A percentile compares a stretch with the other conserved stretches of the same genome.
These are phyloP conservation scores for Phytophthora sansomeana DNA, from an alignment of 352 stramenopile species.

Conservation along the genomic window DNA sequence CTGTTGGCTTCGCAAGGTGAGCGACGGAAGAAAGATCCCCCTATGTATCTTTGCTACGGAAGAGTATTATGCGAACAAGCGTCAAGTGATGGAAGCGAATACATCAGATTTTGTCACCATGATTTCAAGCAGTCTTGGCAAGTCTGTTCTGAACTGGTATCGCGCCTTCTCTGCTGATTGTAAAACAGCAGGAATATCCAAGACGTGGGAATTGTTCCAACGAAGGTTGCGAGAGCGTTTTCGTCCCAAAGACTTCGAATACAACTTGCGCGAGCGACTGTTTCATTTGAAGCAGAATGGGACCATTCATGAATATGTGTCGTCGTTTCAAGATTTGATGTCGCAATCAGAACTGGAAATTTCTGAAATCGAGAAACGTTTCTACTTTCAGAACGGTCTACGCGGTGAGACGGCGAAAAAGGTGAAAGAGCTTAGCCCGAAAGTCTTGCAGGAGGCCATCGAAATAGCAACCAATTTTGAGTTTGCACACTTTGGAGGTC, in stretches of 20 bases:
- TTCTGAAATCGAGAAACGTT: conserved; percentile 23
- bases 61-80: conserved; percentile 16
- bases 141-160: conserved; percentile 24
- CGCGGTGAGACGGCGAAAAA: conserved; percentile 19
- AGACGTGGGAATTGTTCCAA: conserved; percentile 8
- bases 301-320: conserved; percentile 8
- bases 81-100: conserved; percentile 8
- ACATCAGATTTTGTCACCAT: conserved; percentile 21
- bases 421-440: conserved; percentile 27
- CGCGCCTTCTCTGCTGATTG: conserved; percentile 16
- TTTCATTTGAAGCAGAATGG: background rate
- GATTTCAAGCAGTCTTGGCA: conserved; percentile 22
- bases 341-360: conserved; percentile 17
- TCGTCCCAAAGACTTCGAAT: conserved; percentile 1
- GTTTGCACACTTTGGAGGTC: conserved; percentile 33
- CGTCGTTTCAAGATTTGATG: conserved; percentile 6
- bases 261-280: conserved; percentile 6
- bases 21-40: conserved; percentile 15
- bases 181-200: conserved; percentile 1
- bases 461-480: conserved; percentile 20
- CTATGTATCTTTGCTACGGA: conserved; percentile 25
- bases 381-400: conserved; percentile 30
- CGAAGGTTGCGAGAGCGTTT: background rate
- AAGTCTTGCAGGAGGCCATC: conserved; percentile 12
- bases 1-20: conserved; percentile 1